Percentiles rank a stretch among this genome's conserved stretches.
Evolutionary conservation across 352 stramenopile genomes (phyloP).

Genomic region (Pythium coloratum): DNA sequence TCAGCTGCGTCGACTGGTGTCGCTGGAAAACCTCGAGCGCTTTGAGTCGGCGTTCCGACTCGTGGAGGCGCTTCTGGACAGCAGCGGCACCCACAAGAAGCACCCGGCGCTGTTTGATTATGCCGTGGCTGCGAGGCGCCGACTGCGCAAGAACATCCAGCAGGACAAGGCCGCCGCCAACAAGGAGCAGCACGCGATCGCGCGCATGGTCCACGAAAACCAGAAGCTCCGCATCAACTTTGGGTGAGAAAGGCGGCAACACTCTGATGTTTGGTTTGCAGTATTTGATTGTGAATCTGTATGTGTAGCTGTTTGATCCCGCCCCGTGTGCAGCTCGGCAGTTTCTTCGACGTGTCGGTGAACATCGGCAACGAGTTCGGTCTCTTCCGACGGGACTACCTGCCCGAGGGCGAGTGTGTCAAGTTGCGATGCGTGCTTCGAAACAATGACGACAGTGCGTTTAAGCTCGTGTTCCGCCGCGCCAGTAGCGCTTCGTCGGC

Average conservation of each 20-base stretch:
- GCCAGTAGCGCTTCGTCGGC: slow-evolving; percentile 20
- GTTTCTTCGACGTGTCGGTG: slow-evolving; percentile 64
- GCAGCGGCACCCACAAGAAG: background rate
- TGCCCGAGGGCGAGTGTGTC: slow-evolving; percentile 42
- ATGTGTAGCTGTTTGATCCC: slow-evolving; percentile 53
- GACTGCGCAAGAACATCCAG: slow-evolving; percentile 56
- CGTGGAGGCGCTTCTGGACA: slow-evolving; percentile 48
- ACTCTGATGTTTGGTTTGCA: background rate
- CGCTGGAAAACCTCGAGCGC: slow-evolving; percentile 76
- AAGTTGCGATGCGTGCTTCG: slow-evolving; percentile 52
- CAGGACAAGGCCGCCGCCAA: slow-evolving; percentile 53
- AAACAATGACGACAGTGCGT: slow-evolving; percentile 29
- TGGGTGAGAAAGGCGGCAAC: slow-evolving; percentile 35
- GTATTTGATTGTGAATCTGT: background rate
- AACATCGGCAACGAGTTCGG: slow-evolving; percentile 86
- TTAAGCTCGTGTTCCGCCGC: slow-evolving; percentile 33
- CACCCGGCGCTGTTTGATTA: slow-evolving; percentile 52
- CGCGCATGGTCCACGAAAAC: slow-evolving; percentile 76
- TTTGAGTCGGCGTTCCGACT: slow-evolving; percentile 62
- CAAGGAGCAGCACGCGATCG: slow-evolving; percentile 53
- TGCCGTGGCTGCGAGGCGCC: slow-evolving; percentile 42
- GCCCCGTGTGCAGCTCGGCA: slow-evolving; percentile 43
- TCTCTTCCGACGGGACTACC: slow-evolving; percentile 62
- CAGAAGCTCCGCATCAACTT: slow-evolving; percentile 83
- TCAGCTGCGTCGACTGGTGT: slow-evolving; percentile 52